Percentiles rank a stretch among this genome's conserved stretches.
These are phyloP conservation scores for Xylariaceae sp. DNA, from an alignment of 2,329 filamentous ascomycete species.

Conservation along the genomic window DNA sequence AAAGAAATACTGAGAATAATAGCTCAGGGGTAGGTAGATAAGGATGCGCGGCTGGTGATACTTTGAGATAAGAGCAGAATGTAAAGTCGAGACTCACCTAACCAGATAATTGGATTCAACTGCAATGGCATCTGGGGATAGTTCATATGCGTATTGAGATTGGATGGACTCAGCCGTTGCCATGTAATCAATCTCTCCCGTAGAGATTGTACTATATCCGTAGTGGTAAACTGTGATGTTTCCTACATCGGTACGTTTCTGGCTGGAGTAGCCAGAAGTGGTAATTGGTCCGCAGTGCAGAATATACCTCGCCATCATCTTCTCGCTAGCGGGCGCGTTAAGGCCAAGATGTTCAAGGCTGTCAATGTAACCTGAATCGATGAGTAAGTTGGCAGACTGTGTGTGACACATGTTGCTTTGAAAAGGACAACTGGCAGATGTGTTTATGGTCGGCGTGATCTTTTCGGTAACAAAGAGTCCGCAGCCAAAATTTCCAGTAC, in stretches of 20 bases:
- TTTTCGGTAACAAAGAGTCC: conserved; percentile 1
- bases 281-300: conserved; percentile 8
- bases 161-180: neutral
- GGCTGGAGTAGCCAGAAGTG: conserved; percentile 2
- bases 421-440: conserved; percentile 6
- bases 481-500: conserved; percentile 3
- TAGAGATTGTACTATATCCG: neutral
- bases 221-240: neutral
- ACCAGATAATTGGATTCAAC: neutral
- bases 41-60: too few species aligned
- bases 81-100: neutral
- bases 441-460: neutral
- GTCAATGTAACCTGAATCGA: conserved; percentile 9
- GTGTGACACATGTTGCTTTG: conserved; percentile 1
- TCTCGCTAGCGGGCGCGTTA: conserved; percentile 3
- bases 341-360: conserved; percentile 6
- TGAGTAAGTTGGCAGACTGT: neutral
- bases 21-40: neutral
- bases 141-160: neutral
- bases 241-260: neutral
- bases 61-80: too few species aligned
- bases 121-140: neutral
- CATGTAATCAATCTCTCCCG: neutral
- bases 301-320: conserved; percentile 1
- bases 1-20: neutral